Evolutionary conservation across 345 rosid species (phyloP), one percentile per base, ranked within the genome.

Genomic region (Rhodamnia argentea): DNA sequence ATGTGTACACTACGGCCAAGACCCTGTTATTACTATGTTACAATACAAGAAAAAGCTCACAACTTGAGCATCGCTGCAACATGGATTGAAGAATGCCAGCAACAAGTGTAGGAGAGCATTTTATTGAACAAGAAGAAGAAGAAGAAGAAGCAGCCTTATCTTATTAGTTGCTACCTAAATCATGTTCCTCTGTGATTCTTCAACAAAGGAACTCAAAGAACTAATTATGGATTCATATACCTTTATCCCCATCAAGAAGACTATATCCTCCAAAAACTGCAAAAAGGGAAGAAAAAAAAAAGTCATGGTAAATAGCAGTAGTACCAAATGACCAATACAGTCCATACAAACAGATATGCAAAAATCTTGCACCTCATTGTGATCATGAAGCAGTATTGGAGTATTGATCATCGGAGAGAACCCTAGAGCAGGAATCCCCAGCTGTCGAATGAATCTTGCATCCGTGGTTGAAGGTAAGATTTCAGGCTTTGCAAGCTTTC

Each of bases 401-500:
- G 97, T 94, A 85, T 95, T 92, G 13, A 83, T 86, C 98, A 97
- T 96, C 20, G 98, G 99, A 40, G 99, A 95, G 92, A 97, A 97
- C 83, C 98, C 98, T 1, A 97, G 82, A 84, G 90, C 64, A 37
- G 99, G 99, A 83, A 97, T 95, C 57, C 99, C 99, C 86, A 90
- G 83, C 88, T 85, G 82, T 86, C 98, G 92, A 47, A 94, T 64
- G 83, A n/a, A 95, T 26, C 94, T 90, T 88, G 98, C 91, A 92
- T 97, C 99, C 16, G 99, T 95, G 54, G 99, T 97, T 53, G 99
- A 97, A 85, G 95, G 37, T 90, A 96, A 91, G 37, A 97, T 96
- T 89, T 97, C 99, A 52, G 99, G 96, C 88, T 93, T 94, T 37
- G 92, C 91, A 50, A 96, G 96, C 88, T 91, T 94, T 85, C 94